Evolutionary conservation across 2,329 filamentous ascomycete genomes (phyloP).

Genomic region (Paecilomyces fulvus): DNA sequence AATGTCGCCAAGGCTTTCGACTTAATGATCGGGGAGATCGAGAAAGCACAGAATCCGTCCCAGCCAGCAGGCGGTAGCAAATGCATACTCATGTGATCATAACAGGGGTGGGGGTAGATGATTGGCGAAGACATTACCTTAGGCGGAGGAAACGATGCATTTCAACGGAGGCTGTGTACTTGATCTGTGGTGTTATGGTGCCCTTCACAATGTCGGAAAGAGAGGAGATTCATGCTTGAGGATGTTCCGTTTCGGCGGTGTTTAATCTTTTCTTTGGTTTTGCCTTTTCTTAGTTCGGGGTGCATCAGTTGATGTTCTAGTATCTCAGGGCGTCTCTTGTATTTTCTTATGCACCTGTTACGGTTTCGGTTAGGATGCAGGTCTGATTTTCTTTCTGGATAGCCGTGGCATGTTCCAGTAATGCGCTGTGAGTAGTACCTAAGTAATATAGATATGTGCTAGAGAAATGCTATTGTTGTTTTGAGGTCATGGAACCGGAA

Average conservation of each 20-base stretch:
- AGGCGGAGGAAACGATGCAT: neutral
- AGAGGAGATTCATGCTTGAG: neutral
- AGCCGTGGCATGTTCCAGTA: neutral
- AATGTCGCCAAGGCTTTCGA: constrained; percentile 92
- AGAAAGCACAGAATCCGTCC: constrained; percentile 84
- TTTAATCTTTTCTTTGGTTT: neutral
- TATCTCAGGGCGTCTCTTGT: neutral
- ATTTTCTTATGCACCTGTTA: neutral
- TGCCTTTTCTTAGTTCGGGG: neutral
- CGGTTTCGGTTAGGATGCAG: neutral
- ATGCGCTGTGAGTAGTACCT: neutral
- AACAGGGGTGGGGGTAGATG: neutral
- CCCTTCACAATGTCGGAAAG: neutral
- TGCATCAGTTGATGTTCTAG: neutral
- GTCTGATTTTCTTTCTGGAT: neutral
- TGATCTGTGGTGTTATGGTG: neutral
- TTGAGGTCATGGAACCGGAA: neutral
- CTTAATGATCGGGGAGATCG: constrained; percentile 86
- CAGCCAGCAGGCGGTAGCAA: constrained; percentile 74
- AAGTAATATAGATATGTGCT: neutral
- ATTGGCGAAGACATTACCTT: neutral
- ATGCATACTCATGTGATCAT: constrained; percentile 71
- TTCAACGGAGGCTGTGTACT: constrained; percentile 1
- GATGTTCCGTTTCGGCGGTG: neutral
- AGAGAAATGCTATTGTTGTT: neutral